Evolutionary conservation across 805 yeast species (phyloP).

Genomic region (Citeromyces matritensis): DNA sequence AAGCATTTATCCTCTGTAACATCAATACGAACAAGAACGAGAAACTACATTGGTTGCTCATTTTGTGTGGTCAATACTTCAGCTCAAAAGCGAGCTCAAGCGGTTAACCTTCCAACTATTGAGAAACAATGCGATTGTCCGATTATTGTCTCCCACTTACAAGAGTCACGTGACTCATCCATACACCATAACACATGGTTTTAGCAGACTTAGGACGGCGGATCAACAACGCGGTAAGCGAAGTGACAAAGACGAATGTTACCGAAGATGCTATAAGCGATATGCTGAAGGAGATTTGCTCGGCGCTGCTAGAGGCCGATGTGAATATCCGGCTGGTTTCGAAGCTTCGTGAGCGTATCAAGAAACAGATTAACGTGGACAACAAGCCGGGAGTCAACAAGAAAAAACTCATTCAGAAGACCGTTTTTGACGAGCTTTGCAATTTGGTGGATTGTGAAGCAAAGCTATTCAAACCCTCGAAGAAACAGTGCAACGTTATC

Average conservation of each 20-base stretch:
- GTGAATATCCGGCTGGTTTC: conserved; percentile 81
- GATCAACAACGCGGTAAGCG: conserved; percentile 59
- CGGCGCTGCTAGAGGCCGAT: conserved; percentile 87
- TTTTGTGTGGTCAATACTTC: too few relatives aligned
- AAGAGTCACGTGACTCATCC: too few relatives aligned
- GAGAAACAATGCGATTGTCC: too few relatives aligned
- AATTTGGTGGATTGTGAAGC: conserved; percentile 59
- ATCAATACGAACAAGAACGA: too few relatives aligned
- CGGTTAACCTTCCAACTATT: too few relatives aligned
- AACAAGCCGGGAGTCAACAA: conserved; percentile 48
- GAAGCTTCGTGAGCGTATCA: conserved; percentile 57
- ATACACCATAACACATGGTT: conserved; percentile 31
- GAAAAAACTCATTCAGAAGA: conserved; percentile 73
- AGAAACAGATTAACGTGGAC: conserved; percentile 35
- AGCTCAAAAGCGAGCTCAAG: too few relatives aligned
- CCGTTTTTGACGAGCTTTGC: conserved; percentile 87
- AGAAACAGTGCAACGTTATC: conserved; percentile 63
- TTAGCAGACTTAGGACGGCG: conserved; percentile 68
- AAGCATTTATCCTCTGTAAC: too few relatives aligned
- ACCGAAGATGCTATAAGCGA: conserved; percentile 47
- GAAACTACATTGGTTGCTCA: too few relatives aligned
- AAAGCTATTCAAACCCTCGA: conserved; percentile 60
- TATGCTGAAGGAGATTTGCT: conserved; percentile 78
- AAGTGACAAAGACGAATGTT: conserved; percentile 41
- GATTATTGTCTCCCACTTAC: too few relatives aligned